A percentile compares a stretch with the other conserved stretches of the same genome.
Conservation (phyloP, 2,329 filamentous ascomycete genomes). For the Penicillium capsulatum region DNA sequence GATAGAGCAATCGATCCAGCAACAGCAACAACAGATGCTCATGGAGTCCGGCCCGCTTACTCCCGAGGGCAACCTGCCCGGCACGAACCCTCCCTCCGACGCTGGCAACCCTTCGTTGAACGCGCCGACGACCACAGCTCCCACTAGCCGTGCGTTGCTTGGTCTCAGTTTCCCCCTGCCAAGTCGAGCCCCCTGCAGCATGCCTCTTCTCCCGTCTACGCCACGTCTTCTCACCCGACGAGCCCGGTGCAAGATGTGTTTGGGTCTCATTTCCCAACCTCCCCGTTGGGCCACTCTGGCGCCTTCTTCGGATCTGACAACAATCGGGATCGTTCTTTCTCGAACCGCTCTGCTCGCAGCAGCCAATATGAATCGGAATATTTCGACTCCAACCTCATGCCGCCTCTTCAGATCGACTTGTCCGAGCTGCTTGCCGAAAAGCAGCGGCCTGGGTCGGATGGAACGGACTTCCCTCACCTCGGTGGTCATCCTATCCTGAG, state of each 20-base stretch:
- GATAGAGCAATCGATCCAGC: constrained; percentile 43
- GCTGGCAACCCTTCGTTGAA: constrained; percentile 19
- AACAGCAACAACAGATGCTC: constrained; percentile 45
- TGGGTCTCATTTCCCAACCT: constrained; percentile 31
- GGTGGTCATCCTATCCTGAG: constrained; percentile 37
- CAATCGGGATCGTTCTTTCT: constrained; percentile 40
- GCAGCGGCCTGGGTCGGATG: constrained; percentile 30
- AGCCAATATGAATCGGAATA: constrained; percentile 36
- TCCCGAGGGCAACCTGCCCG: constrained; percentile 58
- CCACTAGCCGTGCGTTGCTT: constrained; percentile 32
- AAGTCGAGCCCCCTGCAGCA: constrained; percentile 36
- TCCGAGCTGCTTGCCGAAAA: constrained; percentile 31
- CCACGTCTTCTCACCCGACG: constrained; percentile 31
- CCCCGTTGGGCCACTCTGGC: constrained; percentile 30
- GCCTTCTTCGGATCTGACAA: constrained; percentile 33
- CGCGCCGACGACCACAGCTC: constrained; percentile 27
- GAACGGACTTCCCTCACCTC: constrained; percentile 32
- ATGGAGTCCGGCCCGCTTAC: constrained; percentile 47
- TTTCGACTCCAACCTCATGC: constrained; percentile 28
- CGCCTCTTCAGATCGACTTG: constrained; percentile 30
- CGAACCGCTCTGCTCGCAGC: constrained; percentile 39
- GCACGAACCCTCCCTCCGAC: constrained; percentile 44
- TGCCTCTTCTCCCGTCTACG: constrained; percentile 32
- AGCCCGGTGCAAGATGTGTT: constrained; percentile 34
- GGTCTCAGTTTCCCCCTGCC: constrained; percentile 35